Evolutionary conservation across 164 flowering plant species (phyloP), one percentile per base, ranked within the genome.

Genomic region (Cinnamomum micranthum): DNA sequence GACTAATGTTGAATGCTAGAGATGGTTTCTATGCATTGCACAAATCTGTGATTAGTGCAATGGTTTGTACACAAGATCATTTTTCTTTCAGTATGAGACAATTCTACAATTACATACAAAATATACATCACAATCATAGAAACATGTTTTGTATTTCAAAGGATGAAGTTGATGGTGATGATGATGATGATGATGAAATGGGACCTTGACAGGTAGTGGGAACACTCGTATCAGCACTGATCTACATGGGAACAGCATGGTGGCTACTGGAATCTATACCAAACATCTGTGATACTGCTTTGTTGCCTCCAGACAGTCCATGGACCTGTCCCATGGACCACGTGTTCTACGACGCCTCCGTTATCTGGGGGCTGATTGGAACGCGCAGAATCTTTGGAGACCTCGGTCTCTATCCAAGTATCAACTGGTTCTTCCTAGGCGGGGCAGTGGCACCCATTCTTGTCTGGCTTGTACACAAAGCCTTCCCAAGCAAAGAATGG

Each of bases 251-350:
- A 17, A 91, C 94, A 0, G 96, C 94, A 47, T 92, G 97, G 94
- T 92, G 94, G 95, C 85, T 94, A 35, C 84, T 94, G 88, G 91
- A 86, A 25, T 80, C 83, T 24, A 90, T 94, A 73, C 81, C 91
- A 0, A 77, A 87, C 78, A 84, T 94, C 1, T 92, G 98, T 50
- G 83, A 88, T 12, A 72, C 83, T 2, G 60, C 82, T 6, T 27
- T 82, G n/a, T 71, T 80, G 25, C 73, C 89, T 2, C 73, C 89
- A 1, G 76, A 80, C 71, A 90, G 89, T 74, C 83, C 82, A 9
- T 94, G 98, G 98, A 94, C 97, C 0, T 94, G 98, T 71, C 97
- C 97, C 0, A 22, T 71, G 4, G 94, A 92, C 79, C 86, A 77
- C 1, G 96, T 92, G 2, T 91, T 91, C 78, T 92, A 87, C 28